These are phyloP conservation scores for Pouteria glomerata DNA, from an alignment of 148 eudicot genomes.

Conservation along the genomic window DNA sequence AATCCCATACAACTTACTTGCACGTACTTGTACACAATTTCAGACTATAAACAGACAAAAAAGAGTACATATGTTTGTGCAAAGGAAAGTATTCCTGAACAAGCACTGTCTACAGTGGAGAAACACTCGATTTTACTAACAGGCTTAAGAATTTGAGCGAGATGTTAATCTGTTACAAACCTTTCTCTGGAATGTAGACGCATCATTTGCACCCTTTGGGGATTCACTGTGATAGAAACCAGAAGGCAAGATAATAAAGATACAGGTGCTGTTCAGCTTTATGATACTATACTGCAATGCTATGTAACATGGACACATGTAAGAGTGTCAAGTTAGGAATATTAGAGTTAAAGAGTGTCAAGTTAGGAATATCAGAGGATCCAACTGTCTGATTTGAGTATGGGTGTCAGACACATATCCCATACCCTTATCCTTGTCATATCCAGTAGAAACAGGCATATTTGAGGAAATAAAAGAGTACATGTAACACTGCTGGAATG, in stretches of 20 bases:
- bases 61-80: neutral
- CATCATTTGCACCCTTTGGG: slow-evolving; percentile 95
- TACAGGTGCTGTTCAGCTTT: neutral
- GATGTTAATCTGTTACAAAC: slow-evolving; percentile 32
- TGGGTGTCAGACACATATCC: too few relatives aligned
- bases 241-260: slow-evolving; percentile 1
- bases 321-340: too few relatives aligned
- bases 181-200: slow-evolving; percentile 96
- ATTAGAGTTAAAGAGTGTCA: too few relatives aligned
- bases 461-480: too few relatives aligned
- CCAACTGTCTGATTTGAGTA: too few relatives aligned
- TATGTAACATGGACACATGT: too few relatives aligned
- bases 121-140: slow-evolving; percentile 4
- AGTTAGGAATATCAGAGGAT: too few relatives aligned
- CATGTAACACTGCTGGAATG: too few relatives aligned
- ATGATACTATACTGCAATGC: neutral
- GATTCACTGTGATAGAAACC: slow-evolving; percentile 68
- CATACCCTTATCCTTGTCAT: too few relatives aligned
- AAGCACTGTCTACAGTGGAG: neutral
- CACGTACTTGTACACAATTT: neutral
- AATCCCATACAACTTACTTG: neutral
- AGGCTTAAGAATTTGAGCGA: neutral
- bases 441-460: too few relatives aligned
- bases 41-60: neutral
- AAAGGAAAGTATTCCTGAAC: neutral